Percentiles rank a stretch among this genome's conserved stretches.
Evolutionary conservation across 2,329 filamentous ascomycete species (phyloP).

Genomic region (Diplodia mutila): DNA sequence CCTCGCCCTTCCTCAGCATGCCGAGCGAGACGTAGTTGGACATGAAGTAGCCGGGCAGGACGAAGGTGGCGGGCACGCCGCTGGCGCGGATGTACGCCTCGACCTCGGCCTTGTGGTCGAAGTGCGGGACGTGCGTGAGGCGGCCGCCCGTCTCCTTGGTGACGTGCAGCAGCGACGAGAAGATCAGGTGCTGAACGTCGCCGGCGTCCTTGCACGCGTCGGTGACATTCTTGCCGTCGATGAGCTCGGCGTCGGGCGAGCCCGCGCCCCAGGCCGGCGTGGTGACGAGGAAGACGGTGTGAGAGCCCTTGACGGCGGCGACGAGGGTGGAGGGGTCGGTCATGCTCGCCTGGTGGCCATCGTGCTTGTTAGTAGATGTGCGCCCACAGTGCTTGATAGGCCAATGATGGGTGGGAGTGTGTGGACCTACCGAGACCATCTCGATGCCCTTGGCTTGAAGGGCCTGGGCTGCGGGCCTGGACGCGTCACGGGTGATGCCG

Average conservation of each 20-base stretch:
- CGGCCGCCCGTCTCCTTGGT: slow-evolving; percentile 35
- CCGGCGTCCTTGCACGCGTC: slow-evolving; percentile 35
- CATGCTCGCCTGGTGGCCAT: slow-evolving; percentile 43
- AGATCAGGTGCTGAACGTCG: slow-evolving; percentile 47
- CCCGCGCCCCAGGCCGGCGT: slow-evolving; percentile 13
- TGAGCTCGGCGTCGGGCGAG: slow-evolving; percentile 35
- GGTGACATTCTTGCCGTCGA: slow-evolving; percentile 42
- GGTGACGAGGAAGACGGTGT: slow-evolving; percentile 38
- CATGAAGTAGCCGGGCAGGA: slow-evolving; percentile 34
- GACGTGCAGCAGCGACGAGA: slow-evolving; percentile 37
- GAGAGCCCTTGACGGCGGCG: slow-evolving; percentile 32
- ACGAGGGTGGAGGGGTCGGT: slow-evolving; percentile 32
- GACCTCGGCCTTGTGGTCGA: slow-evolving; percentile 43
- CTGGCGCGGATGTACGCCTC: slow-evolving; percentile 36
- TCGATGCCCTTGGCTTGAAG: slow-evolving; percentile 55
- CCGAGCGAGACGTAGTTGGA: slow-evolving; percentile 19
- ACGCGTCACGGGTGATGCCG: slow-evolving; percentile 58
- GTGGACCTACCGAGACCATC: slow-evolving; percentile 55
- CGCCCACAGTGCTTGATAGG: neutral
- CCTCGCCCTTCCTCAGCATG: neutral
- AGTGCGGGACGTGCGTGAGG: slow-evolving; percentile 40
- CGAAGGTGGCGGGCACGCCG: slow-evolving; percentile 29
- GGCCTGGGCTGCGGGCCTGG: slow-evolving; percentile 50
- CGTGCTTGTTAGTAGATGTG: slow-evolving; percentile 29
- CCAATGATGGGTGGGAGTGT: neutral